Percentiles rank a stretch among this genome's conserved stretches.
These are phyloP conservation scores for Stygiomarasmius scandens DNA, from an alignment of 1,284 basidiomycete species.

Conservation along the genomic window DNA sequence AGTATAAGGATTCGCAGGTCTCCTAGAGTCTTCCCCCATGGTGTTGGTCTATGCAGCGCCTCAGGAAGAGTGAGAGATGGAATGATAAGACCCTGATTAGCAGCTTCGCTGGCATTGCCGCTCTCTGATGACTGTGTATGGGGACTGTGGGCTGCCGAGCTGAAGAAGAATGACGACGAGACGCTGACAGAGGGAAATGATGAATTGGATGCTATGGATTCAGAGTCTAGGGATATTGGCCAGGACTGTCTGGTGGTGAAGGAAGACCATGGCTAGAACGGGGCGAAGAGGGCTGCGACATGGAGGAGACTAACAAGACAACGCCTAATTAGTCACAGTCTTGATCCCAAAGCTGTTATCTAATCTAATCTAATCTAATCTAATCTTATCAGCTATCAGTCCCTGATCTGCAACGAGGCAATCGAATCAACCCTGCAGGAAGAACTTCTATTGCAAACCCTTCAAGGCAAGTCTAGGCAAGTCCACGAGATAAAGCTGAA, in stretches of 20 bases:
- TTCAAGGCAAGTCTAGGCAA: too few relatives aligned
- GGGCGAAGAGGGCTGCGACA: conserved; percentile 2
- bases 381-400: too few relatives aligned
- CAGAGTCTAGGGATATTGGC: not conserved
- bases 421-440: too few relatives aligned
- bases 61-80: conserved; percentile 13
- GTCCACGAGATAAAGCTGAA: too few relatives aligned
- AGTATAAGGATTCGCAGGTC: not conserved
- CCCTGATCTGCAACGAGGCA: too few relatives aligned
- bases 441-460: too few relatives aligned
- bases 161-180: conserved; percentile 15
- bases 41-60: conserved; percentile 4
- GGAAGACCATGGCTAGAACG: conserved; percentile 3
- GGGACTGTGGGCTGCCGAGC: conserved; percentile 9
- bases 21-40: conserved; percentile 3
- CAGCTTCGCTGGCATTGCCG: conserved; percentile 7
- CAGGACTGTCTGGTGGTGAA: conserved; percentile 3
- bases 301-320: not conserved
- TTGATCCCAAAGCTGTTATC: too few relatives aligned
- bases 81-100: conserved; percentile 8
- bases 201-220: conserved; percentile 9
- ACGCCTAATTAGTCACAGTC: not conserved
- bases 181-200: conserved; percentile 15
- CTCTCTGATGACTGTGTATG: conserved; percentile 1
- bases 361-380: too few relatives aligned